These are phyloP conservation scores for Neocucurbitaria cava DNA, from an alignment of 2,329 filamentous ascomycete genomes.

Conservation along the genomic window DNA sequence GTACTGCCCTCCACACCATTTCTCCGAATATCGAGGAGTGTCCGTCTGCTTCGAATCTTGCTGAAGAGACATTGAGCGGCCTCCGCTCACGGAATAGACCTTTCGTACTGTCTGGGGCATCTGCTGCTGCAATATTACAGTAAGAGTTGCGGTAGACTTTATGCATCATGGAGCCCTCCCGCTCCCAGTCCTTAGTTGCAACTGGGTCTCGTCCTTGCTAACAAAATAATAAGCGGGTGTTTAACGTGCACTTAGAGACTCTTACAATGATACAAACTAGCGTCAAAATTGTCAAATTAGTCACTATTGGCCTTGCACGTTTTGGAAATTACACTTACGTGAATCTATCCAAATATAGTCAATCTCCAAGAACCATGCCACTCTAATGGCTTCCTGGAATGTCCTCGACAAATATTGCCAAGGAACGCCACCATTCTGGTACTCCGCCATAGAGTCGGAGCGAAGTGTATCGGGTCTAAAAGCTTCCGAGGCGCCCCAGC, in stretches of 20 bases:
- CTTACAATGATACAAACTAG: background rate
- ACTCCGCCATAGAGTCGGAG: background rate
- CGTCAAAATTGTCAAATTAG: background rate
- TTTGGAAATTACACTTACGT: conserved; percentile 6
- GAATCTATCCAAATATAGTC: conserved; percentile 34
- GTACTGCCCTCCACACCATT: conserved; percentile 19
- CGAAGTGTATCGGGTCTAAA: background rate
- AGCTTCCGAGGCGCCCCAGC: conserved; percentile 20
- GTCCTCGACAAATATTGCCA: conserved; percentile 19
- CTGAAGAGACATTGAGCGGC: conserved; percentile 3
- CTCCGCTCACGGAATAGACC: conserved; percentile 27
- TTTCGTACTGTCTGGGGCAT: conserved; percentile 20
- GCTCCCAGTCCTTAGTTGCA: conserved; percentile 14
- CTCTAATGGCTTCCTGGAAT: conserved; percentile 30
- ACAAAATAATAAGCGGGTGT: background rate
- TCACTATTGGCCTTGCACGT: background rate
- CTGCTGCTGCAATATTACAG: conserved; percentile 35
- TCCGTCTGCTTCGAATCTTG: conserved; percentile 1
- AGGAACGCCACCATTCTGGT: conserved; percentile 1
- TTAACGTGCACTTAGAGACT: background rate
- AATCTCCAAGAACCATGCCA: conserved; percentile 25
- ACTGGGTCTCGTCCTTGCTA: conserved; percentile 10
- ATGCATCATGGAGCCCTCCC: conserved; percentile 29
- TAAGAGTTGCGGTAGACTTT: conserved; percentile 31
- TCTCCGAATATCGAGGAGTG: conserved; percentile 1